Evolutionary conservation across 2,329 filamentous ascomycete species (phyloP), one percentile per base, ranked within the genome.

Genomic region (Epichloe gansuensis): DNA sequence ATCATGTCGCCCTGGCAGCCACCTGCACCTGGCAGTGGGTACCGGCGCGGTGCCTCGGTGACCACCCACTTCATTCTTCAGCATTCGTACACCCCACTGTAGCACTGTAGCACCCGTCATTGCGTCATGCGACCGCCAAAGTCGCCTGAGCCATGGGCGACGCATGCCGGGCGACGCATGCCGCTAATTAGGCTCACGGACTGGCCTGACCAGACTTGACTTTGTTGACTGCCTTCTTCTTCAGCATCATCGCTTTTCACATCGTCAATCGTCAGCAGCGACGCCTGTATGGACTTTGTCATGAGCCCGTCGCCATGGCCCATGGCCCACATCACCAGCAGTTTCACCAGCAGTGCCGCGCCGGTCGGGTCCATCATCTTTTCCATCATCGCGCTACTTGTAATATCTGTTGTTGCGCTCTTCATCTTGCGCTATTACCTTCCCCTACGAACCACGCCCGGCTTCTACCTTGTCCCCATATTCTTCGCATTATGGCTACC

Each of bases 401-500:
- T 80, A 58, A 87, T 95, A 59, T 89, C 84, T 57, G 66, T 85
- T 55, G 72, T 85, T 55, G 89, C 93, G 54, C 78, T 98, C 43
- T 75, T 96, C 23, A 82, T 97, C 56, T 75, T 96, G 54, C 85
- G 93, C 62, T 83, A 89, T 72, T 98, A 90, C 69, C 80, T 98
- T 9, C 91, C 91, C 3, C 76, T 98, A 36, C 89, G 93, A 59
- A 82, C 85, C 6, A 97, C 93, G 1, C 91, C 93, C 1, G 87
- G 84, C 54, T 96, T 94, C 68, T 82, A 97, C 49, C 77, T 89
- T 49, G 78, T 96, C 2, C 91, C 93, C 38, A 89, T 98, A 56
- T 98, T 98, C 72, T 85, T 98, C 59, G 89, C 91, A n/a, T 78
- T 98, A 59, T 90, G 88, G 63, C 80, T 98, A 5, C 94, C 93